Evolutionary conservation across 495 filamentous ascomycete genomes (phyloP).

Genomic region (Hyaloscypha finlandica): DNA sequence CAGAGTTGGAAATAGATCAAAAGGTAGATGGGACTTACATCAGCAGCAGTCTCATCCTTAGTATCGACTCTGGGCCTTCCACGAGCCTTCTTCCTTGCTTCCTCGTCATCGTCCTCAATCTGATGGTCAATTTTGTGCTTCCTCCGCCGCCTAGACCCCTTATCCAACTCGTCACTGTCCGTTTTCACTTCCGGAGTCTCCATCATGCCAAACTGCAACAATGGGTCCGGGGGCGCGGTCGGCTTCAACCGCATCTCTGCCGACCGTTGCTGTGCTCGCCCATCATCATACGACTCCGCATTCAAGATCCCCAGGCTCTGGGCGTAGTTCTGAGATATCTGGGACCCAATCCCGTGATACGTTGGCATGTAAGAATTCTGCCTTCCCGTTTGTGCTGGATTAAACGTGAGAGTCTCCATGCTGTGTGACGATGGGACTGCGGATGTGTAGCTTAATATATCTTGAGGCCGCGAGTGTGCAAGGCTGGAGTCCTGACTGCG

Average conservation of each 20-base stretch:
- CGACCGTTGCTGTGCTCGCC: conserved; percentile 12
- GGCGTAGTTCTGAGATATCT: conserved; percentile 22
- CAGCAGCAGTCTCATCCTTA: conserved; percentile 62
- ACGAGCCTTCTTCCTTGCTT: conserved; percentile 53
- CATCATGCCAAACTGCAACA: conserved; percentile 27
- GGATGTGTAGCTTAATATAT: conserved; percentile 8
- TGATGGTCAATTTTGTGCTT: conserved; percentile 22
- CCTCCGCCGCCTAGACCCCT: conserved; percentile 20
- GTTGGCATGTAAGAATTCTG: conserved; percentile 14
- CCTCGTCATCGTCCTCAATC: conserved; percentile 34
- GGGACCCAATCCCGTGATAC: conserved; percentile 18
- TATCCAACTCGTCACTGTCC: conserved; percentile 34
- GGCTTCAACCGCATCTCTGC: not conserved
- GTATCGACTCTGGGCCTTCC: conserved; percentile 71
- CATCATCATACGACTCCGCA: conserved; percentile 49
- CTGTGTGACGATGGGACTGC: conserved; percentile 5
- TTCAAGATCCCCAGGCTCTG: conserved; percentile 48
- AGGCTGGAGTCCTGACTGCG: not conserved
- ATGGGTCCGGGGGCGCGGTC: not conserved
- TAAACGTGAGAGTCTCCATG: conserved; percentile 27
- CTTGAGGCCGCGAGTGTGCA: conserved; percentile 2
- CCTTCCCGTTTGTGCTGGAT: conserved; percentile 4
- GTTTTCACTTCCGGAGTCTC: conserved; percentile 16
- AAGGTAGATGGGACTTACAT: conserved; percentile 41
- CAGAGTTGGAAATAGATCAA: not conserved